Base-by-base conservation (phyloP, 1,139 yeast species). In the Yamadazyma friedrichii region DNA sequence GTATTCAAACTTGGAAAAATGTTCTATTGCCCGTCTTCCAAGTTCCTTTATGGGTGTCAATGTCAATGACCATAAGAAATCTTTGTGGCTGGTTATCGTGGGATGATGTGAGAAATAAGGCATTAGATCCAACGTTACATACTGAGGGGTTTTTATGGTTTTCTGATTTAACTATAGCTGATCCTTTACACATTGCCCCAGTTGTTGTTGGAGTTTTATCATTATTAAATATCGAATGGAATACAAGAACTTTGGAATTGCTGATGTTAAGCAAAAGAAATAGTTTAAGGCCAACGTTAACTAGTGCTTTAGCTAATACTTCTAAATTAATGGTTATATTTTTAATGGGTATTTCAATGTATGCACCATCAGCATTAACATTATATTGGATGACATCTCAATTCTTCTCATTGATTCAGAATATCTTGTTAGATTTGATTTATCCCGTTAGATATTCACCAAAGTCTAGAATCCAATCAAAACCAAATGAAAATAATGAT, bases 341-440 rank as follows among this genome's bases (percentile, higher is more conserved):
- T 50, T 70, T 91, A 64, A 88, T 88, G 85, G 91, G 91, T 5
- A 72, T 88, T 10, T 75, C 95, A 0, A 76, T 88, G 39, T 94
- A 89, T 54, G 95, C 96, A 0, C 95, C 97, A 0, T 69, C 82
- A 16, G 89, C 95, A 0, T 67, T 91, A 34, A 79, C 84, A 0
- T 60, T 88, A 25, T 91, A 88, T 61, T 91, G 98, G 98, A 71
- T 88, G 26, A 80, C 91, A 36, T 88, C 96, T 0, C 91, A 88
- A 57, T 55, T 75, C 2, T 89, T 74, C 55, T 89, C 96, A 1
- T 65, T 88, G 46, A 48, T 78, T 0, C 97, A 89, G 53, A 91
- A 89, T 55, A 59, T 85, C 11, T 45, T 84, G n/a, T 64, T 91
- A 57, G 95, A 89, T 55, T 67, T 73, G 49, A 65, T 74, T 36